Percentiles rank a stretch among this genome's conserved stretches.
These are phyloP conservation scores for Pichia sp. DNA, from an alignment of 1,139 yeast genomes.

Conservation along the genomic window DNA sequence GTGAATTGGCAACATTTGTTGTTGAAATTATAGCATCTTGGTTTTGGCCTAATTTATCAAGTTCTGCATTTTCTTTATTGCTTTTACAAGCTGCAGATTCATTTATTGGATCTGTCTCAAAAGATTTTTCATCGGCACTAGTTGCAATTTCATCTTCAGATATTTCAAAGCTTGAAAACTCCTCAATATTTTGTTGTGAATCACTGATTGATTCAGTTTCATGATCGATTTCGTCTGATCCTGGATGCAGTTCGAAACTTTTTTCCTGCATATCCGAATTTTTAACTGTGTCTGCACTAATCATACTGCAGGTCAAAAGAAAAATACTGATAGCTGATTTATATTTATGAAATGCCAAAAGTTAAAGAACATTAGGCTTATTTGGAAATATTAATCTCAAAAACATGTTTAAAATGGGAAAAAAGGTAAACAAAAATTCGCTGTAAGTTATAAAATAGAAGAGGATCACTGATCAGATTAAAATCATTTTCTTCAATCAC, in stretches of 20 bases:
- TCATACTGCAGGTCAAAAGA: too few relatives aligned
- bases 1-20: too few relatives aligned
- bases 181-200: constrained; percentile 12
- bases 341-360: too few relatives aligned
- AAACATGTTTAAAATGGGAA: neutral
- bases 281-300: too few relatives aligned
- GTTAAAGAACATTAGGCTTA: too few relatives aligned
- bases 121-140: neutral
- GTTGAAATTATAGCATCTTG: neutral
- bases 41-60: neutral
- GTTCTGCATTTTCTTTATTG: neutral
- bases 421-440: constrained; percentile 1
- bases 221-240: too few relatives aligned
- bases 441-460: too few relatives aligned
- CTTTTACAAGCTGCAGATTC: neutral
- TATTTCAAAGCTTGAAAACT: constrained; percentile 18
- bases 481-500: too few relatives aligned
- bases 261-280: too few relatives aligned
- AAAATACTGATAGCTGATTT: neutral
- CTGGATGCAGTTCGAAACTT: too few relatives aligned
- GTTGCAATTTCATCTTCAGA: constrained; percentile 8
- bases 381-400: too few relatives aligned
- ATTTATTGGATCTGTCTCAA: neutral
- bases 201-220: neutral
- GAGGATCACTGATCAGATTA: too few relatives aligned